Conservation (phyloP, 352 stramenopile genomes). For the Bremia lactucae region DNA sequence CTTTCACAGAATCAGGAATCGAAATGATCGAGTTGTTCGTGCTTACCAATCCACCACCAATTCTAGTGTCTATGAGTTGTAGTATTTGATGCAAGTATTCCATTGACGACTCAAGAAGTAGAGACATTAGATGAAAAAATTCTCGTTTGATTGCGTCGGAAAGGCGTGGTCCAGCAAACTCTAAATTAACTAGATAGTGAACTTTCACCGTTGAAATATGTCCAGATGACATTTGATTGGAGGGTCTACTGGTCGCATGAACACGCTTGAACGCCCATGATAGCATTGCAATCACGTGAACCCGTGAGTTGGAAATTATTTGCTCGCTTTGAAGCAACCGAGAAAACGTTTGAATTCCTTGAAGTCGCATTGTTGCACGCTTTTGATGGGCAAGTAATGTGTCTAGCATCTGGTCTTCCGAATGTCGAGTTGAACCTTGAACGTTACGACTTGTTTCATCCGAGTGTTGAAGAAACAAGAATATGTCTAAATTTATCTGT, state of each 20-base stretch:
- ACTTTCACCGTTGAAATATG: conserved; percentile 40
- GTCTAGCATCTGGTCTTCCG: conserved; percentile 39
- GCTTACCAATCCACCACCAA: conserved; percentile 1
- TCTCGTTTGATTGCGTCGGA: conserved; percentile 35
- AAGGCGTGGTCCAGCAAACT: conserved; percentile 46
- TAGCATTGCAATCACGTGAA: conserved; percentile 64
- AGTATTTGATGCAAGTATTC: conserved; percentile 30
- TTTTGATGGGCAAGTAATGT: conserved; percentile 42
- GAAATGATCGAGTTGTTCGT: conserved; percentile 11
- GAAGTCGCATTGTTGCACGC: conserved; percentile 35
- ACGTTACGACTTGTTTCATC: conserved; percentile 4
- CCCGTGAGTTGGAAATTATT: conserved; percentile 47
- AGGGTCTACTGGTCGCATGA: neutral
- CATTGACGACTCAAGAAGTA: conserved; percentile 38
- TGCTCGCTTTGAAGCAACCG: conserved; percentile 37
- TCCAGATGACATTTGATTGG: neutral
- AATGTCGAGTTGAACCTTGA: conserved; percentile 1
- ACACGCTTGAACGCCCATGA: conserved; percentile 66
- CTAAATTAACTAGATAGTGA: conserved; percentile 62
- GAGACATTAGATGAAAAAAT: conserved; percentile 56
- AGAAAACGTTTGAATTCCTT: conserved; percentile 59
- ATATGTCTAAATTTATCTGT: conserved; percentile 69
- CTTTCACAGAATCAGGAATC: conserved; percentile 48
- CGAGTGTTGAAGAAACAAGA: conserved; percentile 69
- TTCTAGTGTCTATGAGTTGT: conserved; percentile 17